Conservation (phyloP, 2,329 filamentous ascomycete genomes). For the Ophiocordyceps camponoti-floridani region DNA sequence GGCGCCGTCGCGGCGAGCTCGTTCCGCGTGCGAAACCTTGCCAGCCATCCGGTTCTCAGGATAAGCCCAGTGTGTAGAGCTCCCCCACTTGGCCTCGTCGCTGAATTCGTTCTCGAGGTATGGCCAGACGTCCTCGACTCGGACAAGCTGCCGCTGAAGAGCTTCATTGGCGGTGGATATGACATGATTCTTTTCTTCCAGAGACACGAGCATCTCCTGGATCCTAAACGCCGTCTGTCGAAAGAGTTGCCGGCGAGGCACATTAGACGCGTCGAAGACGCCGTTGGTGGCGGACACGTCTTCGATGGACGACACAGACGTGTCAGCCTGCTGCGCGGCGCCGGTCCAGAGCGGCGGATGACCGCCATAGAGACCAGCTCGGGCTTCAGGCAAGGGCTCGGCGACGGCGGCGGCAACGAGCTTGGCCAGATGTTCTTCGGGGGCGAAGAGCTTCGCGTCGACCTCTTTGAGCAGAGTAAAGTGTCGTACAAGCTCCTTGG, state of each 20-base stretch:
- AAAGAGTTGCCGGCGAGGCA: conserved; percentile 56
- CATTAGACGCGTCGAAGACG: conserved; percentile 36
- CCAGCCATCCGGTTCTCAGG: conserved; percentile 54
- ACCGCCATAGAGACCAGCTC: conserved; percentile 20
- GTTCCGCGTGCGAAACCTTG: conserved; percentile 48
- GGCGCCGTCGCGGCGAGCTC: conserved; percentile 61
- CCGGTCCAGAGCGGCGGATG: conserved; percentile 1
- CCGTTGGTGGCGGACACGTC: conserved; percentile 20
- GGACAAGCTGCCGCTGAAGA: conserved; percentile 64
- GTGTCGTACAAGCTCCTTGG: conserved; percentile 87
- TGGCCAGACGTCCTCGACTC: conserved; percentile 75
- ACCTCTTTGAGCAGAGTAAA: conserved; percentile 95
- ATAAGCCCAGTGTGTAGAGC: conserved; percentile 88
- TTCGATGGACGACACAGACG: conserved; percentile 21
- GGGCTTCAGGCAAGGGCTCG: conserved; percentile 27
- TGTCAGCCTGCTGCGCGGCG: conserved; percentile 15
- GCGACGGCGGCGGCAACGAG: conserved; percentile 49
- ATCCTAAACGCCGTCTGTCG: conserved; percentile 62
- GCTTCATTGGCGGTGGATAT: conserved; percentile 84
- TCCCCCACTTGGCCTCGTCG: conserved; percentile 86
- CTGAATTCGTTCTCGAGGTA: conserved; percentile 80
- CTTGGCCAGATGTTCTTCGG: conserved; percentile 66
- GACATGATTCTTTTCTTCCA: conserved; percentile 97
- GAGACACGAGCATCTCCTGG: conserved; percentile 68
- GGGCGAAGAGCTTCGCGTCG: conserved; percentile 84